Evolutionary conservation across 805 yeast species (phyloP), one percentile per base, ranked within the genome.

Genomic region (Isabelozyma heimii): DNA sequence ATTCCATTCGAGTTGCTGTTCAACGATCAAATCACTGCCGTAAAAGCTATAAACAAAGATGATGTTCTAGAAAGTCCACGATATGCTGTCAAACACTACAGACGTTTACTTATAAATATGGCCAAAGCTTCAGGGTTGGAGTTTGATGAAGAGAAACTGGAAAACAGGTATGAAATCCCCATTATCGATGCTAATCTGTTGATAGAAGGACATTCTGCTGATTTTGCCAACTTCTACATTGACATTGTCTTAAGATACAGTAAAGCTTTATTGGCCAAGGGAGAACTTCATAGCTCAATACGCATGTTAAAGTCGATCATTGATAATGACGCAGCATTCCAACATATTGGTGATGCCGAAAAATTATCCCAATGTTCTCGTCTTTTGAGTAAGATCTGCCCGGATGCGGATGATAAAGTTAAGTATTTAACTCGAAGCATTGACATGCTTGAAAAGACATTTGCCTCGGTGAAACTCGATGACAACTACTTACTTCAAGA

Each of bases 1-100:
- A 73, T 73, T 26, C 79, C 79, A 10, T 69, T 67, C 46, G 75
- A 69, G 52, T 54, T 73, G 15, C 54, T 60, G 9, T 60, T 69
- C 43, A n/a, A 50, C 15, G 58, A 71, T 51, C 74, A 69, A 47
- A 57, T 67, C 39, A 58, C 63, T 10, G 67, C 74, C 0, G 77
- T 73, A 15, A 71, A 69, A 52, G 79, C 76, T 15, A 63, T 73
- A 40, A 69, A 72, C 50, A 73, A 73, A 50, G 79, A 73, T 52
- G 79, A 73, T 48, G 75, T 69, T 15, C 57, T 73, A 49, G 59
- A 56, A 44, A 66, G 72, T 48, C 79, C 79, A 17, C 57, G 75
- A 37, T 64, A 69, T 50, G 74, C 79, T 6, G 75, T 67, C 3
- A 73, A 73, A 50, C 77, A 73, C 57, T 73, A 73, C 54, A 52